phyloP scores from a whole-genome alignment of 768 basidiomycete species.

The Naematelia aurantialba region DNA sequence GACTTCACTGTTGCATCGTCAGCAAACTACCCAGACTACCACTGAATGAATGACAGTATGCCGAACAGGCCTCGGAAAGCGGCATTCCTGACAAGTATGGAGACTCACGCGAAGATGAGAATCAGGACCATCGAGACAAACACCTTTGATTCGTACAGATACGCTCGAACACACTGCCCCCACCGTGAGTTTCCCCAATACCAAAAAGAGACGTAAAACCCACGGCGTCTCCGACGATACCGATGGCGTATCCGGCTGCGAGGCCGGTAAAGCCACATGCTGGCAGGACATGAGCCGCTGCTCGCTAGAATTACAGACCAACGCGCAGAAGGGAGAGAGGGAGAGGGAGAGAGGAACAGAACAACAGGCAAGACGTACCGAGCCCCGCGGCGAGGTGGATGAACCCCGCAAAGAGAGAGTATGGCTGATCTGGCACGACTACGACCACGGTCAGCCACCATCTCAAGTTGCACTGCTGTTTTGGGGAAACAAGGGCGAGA shows the following conservation, averaged over 20 bases:
- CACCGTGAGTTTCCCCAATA: neutral
- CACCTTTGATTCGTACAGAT: constrained; percentile 81
- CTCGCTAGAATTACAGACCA: too few species aligned
- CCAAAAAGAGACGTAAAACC: constrained; percentile 43
- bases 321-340: too few species aligned
- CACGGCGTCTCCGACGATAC: constrained; percentile 87
- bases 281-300: too few species aligned
- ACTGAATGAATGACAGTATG: too few species aligned
- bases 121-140: constrained; percentile 97
- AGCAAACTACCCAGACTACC: neutral
- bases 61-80: too few species aligned
- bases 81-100: too few species aligned
- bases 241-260: constrained; percentile 92
- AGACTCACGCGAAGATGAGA: constrained; percentile 55
- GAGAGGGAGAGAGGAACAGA: neutral
- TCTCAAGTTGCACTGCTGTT: constrained; percentile 1
- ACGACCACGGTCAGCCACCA: constrained; percentile 1
- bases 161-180: constrained; percentile 78
- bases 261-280: constrained; percentile 87
- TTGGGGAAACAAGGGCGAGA: too few species aligned
- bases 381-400: constrained; percentile 88
- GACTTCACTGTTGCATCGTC: constrained; percentile 59
- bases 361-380: constrained; percentile 15
- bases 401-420: constrained; percentile 81
- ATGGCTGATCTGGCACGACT: constrained; percentile 65